Evolutionary conservation across 306 rosid species (phyloP).

Genomic region (Sicyos edulis): DNA sequence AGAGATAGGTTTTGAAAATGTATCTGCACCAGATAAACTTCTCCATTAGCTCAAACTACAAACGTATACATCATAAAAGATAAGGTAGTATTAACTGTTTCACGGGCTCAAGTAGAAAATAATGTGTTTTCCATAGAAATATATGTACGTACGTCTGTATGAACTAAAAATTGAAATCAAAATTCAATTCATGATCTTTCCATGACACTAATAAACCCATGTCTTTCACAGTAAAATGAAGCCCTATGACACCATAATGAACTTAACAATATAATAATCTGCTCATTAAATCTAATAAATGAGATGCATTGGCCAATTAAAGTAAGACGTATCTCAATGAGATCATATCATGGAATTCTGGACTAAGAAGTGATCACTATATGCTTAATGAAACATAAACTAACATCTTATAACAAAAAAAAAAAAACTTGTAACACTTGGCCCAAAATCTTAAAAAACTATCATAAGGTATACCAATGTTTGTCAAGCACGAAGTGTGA

Average conservation of each 20-base stretch:
- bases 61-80: background rate
- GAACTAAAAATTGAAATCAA: background rate
- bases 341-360: background rate
- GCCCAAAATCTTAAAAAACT: too few relatives aligned
- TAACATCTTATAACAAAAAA: too few relatives aligned
- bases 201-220: background rate
- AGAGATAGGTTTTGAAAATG: constrained; percentile 80
- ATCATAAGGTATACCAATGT: too few relatives aligned
- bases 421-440: too few relatives aligned
- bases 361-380: background rate
- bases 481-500: background rate
- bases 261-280: background rate
- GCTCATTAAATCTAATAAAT: background rate
- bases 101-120: background rate
- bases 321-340: background rate
- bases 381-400: constrained; percentile 5
- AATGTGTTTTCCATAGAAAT: background rate
- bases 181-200: background rate
- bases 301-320: background rate
- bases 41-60: constrained; percentile 19
- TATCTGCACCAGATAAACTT: constrained; percentile 44
- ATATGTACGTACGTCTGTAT: background rate
- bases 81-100: background rate
- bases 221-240: background rate
- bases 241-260: background rate